phyloP scores from a whole-genome alignment of 352 stramenopile genomes.

The Paralagenidium karlingii region DNA sequence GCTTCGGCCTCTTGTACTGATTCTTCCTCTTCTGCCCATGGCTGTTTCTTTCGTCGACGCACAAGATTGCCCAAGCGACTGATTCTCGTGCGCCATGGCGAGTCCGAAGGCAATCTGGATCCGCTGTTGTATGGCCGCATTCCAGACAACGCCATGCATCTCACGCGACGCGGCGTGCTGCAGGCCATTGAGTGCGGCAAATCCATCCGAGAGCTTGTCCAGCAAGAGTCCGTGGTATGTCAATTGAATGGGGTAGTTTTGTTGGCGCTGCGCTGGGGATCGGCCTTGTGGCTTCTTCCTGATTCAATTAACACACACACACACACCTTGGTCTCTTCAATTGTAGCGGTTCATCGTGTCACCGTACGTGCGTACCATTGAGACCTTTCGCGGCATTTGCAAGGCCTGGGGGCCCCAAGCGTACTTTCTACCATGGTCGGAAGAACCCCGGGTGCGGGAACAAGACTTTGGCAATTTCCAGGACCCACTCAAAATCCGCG shows the following conservation, averaged over 20 bases:
- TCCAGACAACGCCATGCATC: conserved; percentile 73
- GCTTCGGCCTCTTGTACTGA: no score
- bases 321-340: no score
- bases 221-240: conserved; percentile 58
- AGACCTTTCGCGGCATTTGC: conserved; percentile 77
- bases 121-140: conserved; percentile 57
- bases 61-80: conserved; percentile 41
- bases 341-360: conserved; percentile 71
- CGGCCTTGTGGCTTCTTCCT: no score
- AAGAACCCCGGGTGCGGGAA: conserved; percentile 81
- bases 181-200: conserved; percentile 54
- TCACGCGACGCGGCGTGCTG: conserved; percentile 66
- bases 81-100: conserved; percentile 74
- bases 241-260: no score
- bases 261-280: not conserved
- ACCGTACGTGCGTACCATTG: conserved; percentile 74
- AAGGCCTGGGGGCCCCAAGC: conserved; percentile 48
- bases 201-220: conserved; percentile 64
- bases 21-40: no score
- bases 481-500: conserved; percentile 62
- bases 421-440: conserved; percentile 47
- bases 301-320: no score
- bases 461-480: conserved; percentile 89
- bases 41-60: no score
- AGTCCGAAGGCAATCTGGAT: conserved; percentile 81